Evolutionary conservation across 305 asterid genomes (phyloP).

Genomic region (Solanum hybrid): DNA sequence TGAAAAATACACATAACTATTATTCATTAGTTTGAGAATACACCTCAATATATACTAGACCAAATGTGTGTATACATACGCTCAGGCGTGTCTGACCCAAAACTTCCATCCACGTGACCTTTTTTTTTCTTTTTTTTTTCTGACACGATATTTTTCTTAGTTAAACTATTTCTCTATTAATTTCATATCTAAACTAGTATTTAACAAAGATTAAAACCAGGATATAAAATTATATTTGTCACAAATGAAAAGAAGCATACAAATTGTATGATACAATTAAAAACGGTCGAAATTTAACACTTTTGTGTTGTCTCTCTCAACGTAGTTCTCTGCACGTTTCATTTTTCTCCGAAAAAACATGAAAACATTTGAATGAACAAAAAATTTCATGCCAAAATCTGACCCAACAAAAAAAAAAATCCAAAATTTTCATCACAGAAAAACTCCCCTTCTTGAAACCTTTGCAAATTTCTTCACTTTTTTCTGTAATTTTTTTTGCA

Average conservation of each 20-base stretch:
- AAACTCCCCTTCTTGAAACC: not conserved
- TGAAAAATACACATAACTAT: too few species aligned
- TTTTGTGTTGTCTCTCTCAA: not conserved
- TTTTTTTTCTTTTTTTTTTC: too few species aligned
- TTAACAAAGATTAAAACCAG: not conserved
- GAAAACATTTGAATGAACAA: constrained; percentile 50
- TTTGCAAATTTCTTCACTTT: not conserved
- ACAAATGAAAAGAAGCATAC: not conserved
- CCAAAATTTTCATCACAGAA: not conserved
- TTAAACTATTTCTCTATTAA: not conserved
- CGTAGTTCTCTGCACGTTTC: constrained; percentile 29
- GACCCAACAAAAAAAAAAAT: constrained; percentile 8
- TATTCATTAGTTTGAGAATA: too few species aligned
- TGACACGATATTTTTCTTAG: not conserved
- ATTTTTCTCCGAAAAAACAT: constrained; percentile 36
- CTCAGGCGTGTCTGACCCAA: not conserved
- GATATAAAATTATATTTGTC: not conserved
- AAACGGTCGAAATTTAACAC: not conserved
- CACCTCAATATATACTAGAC: too few species aligned
- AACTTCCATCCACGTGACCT: not conserved
- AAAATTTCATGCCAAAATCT: constrained; percentile 39
- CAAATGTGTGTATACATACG: not conserved
- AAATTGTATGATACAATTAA: not conserved
- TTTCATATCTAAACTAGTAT: too few species aligned
- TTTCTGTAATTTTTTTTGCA: not conserved